Percentiles rank a stretch among this genome's conserved stretches.
phyloP scores from a whole-genome alignment of 2,329 filamentous ascomycete genomes.

The Penicillium digitatum region DNA sequence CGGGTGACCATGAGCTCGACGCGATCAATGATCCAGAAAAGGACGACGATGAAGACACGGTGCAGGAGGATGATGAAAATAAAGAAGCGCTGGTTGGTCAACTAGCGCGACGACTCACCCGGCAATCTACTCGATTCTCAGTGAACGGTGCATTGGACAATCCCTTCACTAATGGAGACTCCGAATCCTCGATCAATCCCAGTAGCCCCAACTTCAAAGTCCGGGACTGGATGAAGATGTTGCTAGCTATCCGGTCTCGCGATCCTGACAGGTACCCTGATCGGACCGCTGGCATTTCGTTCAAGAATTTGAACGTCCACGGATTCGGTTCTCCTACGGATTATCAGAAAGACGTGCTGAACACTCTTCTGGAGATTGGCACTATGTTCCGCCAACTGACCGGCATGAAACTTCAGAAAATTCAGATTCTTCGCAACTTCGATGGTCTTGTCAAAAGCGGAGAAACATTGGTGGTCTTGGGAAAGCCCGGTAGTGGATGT shows the following conservation, averaged over 20 bases:
- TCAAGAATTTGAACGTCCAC: slow-evolving; percentile 60
- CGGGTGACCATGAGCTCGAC: not conserved
- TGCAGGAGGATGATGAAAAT: not conserved
- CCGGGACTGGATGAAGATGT: slow-evolving; percentile 22
- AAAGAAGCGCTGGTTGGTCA: not conserved
- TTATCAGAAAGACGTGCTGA: slow-evolving; percentile 62
- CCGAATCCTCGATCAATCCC: slow-evolving; percentile 20
- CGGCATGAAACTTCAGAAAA: not conserved
- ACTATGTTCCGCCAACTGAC: not conserved
- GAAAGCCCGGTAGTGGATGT: slow-evolving; percentile 44
- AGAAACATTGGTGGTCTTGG: slow-evolving; percentile 1
- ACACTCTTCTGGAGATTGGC: slow-evolving; percentile 44
- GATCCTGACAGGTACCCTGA: slow-evolving; percentile 15
- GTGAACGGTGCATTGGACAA: slow-evolving; percentile 14
- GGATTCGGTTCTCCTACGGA: slow-evolving; percentile 64
- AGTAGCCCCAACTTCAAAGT: slow-evolving; percentile 20
- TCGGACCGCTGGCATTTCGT: slow-evolving; percentile 56
- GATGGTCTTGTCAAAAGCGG: not conserved
- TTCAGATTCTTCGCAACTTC: not conserved
- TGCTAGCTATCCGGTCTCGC: slow-evolving; percentile 19
- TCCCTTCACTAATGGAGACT: slow-evolving; percentile 16
- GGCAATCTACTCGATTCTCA: slow-evolving; percentile 21
- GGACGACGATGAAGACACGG: not conserved
- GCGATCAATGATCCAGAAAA: not conserved
- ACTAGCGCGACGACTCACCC: slow-evolving; percentile 15